Evolutionary conservation across 208 protist species (phyloP), one percentile per base, ranked within the genome.

Genomic region (Blastocrithidia nonstop): DNA sequence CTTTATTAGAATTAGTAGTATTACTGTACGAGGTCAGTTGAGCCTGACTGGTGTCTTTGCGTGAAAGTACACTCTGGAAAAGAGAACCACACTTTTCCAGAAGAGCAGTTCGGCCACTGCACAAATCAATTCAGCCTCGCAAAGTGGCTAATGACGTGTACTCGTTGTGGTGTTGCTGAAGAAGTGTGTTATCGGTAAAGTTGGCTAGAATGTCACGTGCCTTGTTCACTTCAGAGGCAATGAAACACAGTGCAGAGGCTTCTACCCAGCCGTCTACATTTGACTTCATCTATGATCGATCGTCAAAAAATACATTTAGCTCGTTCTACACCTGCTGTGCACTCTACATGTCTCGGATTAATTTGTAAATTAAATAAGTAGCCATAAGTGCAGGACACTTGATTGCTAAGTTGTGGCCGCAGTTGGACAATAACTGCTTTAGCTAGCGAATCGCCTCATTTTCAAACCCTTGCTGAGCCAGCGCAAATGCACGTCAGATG

Each of bases 391-490:
- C 80, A 6, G 87, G 79, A 3, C 90, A 32, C 1, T 53, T 57
- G 7, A 70, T n/a, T 75, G 24, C 74, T 59, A 23, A 72, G 71
- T 20, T 61, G 69, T 36, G 66, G 57, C 39, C n/a, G n/a, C n/a
- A n/a, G n/a, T n/a, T n/a, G n/a, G n/a, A n/a, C n/a, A n/a, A n/a
- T n/a, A n/a, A n/a, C n/a, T n/a, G n/a, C n/a, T n/a, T n/a, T n/a
- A n/a, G n/a, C n/a, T n/a, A n/a, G n/a, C n/a, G n/a, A n/a, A 93
- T 19, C 0, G 83, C 87, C 19, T 92, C 83, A 43, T 74, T 88
- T 6, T 68, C 29, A 38, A 77, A 68, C 22, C 79, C 83, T 64
- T 92, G 77, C 65, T 80, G 61, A 38, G 74, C 66, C 24, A 79
- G 59, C 43, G 69, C 73, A 17, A 87, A 54, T 11, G 59, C 74